Conservation (phyloP, 169 alveolate genomes). For the Theileria sp. region DNA sequence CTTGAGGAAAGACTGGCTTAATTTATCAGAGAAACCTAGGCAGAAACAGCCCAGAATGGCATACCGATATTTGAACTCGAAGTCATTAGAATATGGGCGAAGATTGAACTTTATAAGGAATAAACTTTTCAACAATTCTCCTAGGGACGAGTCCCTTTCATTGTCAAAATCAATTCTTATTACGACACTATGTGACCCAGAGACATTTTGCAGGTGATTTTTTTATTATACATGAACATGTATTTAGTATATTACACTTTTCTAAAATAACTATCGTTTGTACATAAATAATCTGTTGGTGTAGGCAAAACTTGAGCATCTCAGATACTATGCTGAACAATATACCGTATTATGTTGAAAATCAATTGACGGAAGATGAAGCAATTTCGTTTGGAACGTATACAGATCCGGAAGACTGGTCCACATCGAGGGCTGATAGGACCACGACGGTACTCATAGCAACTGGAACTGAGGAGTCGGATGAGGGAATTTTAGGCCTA, state of each 20-base stretch:
- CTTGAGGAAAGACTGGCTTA: slow-evolving; percentile 12
- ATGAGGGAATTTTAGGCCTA: slow-evolving; percentile 14
- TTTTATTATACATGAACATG: no score
- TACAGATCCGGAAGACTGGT: slow-evolving; percentile 2
- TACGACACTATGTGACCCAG: not conserved
- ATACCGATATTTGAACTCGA: slow-evolving; percentile 20
- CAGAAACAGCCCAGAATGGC: slow-evolving; percentile 27
- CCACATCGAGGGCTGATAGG: slow-evolving; percentile 11
- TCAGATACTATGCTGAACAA: not conserved
- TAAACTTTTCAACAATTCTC: not conserved
- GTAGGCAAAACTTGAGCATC: slow-evolving; percentile 1
- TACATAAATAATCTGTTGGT: not conserved
- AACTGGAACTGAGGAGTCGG: slow-evolving; percentile 12
- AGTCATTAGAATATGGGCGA: slow-evolving; percentile 6
- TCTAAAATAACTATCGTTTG: not conserved
- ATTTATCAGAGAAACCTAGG: not conserved
- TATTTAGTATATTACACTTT: not conserved
- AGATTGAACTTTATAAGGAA: not conserved
- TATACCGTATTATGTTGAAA: slow-evolving; percentile 7
- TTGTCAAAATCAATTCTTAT: slow-evolving; percentile 2
- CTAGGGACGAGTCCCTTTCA: not conserved
- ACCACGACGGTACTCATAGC: slow-evolving; percentile 25
- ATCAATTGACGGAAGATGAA: slow-evolving; percentile 8
- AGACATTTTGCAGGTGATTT: slow-evolving; percentile 13
- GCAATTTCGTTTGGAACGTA: not conserved